phyloP scores from a whole-genome alignment of 2,329 filamentous ascomycete genomes.

The Cytospora paraplurivora region DNA sequence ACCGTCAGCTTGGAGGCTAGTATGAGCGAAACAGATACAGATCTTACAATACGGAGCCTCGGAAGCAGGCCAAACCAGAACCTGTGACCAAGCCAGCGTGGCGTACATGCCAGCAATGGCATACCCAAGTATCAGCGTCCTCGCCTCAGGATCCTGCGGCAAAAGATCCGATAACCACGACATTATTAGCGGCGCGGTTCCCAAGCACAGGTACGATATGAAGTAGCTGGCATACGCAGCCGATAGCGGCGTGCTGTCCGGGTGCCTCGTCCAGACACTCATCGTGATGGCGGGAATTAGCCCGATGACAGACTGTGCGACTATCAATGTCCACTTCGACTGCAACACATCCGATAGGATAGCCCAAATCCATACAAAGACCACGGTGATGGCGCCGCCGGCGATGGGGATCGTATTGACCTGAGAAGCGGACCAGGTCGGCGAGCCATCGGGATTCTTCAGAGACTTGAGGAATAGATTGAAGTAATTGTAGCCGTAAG shows the following conservation, averaged over 20 bases:
- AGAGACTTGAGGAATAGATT: constrained; percentile 46
- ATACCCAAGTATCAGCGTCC: constrained; percentile 51
- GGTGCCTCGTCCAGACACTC: constrained; percentile 54
- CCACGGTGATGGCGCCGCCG: constrained; percentile 50
- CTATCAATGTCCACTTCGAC: constrained; percentile 53
- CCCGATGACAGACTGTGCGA: constrained; percentile 50
- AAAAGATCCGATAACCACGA: constrained; percentile 53
- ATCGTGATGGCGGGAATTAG: constrained; percentile 53
- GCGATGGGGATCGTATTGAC: constrained; percentile 53
- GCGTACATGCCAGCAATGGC: constrained; percentile 53
- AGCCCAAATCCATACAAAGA: constrained; percentile 57
- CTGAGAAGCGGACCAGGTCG: constrained; percentile 45
- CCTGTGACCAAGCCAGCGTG: constrained; percentile 53
- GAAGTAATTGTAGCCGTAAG: constrained; percentile 51
- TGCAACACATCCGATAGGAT: constrained; percentile 52
- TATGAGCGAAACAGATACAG: background rate
- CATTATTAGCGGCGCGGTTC: constrained; percentile 54
- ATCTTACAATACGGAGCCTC: constrained; percentile 51
- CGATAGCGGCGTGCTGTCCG: constrained; percentile 43
- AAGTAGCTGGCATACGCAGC: constrained; percentile 56
- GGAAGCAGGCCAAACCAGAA: constrained; percentile 53
- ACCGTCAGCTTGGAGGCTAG: constrained; percentile 6
- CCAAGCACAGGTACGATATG: constrained; percentile 49
- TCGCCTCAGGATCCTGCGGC: constrained; percentile 51
- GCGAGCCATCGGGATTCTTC: constrained; percentile 44